A percentile compares a stretch with the other conserved stretches of the same genome.
phyloP scores from a whole-genome alignment of 2,329 filamentous ascomycete genomes.

The Fusarium coffeatum region DNA sequence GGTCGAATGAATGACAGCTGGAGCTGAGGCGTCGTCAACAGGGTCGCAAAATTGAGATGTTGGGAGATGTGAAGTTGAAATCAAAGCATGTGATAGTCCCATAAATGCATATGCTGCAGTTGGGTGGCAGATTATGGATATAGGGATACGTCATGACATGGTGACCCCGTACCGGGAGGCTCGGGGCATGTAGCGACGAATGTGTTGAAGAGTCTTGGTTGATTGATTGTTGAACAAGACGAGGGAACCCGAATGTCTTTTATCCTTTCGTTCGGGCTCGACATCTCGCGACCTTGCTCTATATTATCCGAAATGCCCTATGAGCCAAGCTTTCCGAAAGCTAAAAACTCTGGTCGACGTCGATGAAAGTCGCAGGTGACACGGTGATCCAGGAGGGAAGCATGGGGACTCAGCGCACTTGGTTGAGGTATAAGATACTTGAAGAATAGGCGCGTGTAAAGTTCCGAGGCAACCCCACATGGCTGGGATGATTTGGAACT shows the following conservation, averaged over 20 bases:
- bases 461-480: conserved; percentile 40
- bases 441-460: conserved; percentile 7
- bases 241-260: conserved; percentile 15
- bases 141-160: conserved; percentile 33
- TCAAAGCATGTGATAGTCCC: conserved; percentile 46
- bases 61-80: conserved; percentile 16
- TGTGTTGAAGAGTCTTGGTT: conserved; percentile 24
- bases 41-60: conserved; percentile 31
- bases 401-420: conserved; percentile 18
- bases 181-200: conserved; percentile 26
- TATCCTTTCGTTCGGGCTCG: conserved; percentile 10
- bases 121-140: conserved; percentile 32
- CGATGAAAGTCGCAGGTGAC: conserved; percentile 45
- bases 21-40: conserved; percentile 34
- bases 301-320: background rate
- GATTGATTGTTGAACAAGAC: conserved; percentile 11
- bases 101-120: conserved; percentile 40
- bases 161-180: conserved; percentile 32
- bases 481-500: conserved; percentile 6
- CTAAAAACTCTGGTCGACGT: conserved; percentile 38
- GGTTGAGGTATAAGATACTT: conserved; percentile 30
- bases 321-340: conserved; percentile 17
- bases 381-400: conserved; percentile 34
- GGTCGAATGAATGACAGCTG: conserved; percentile 6
- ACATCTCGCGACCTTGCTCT: background rate